Base-by-base conservation (phyloP, 116 monocot species). In the Posidonia oceanica region DNA sequence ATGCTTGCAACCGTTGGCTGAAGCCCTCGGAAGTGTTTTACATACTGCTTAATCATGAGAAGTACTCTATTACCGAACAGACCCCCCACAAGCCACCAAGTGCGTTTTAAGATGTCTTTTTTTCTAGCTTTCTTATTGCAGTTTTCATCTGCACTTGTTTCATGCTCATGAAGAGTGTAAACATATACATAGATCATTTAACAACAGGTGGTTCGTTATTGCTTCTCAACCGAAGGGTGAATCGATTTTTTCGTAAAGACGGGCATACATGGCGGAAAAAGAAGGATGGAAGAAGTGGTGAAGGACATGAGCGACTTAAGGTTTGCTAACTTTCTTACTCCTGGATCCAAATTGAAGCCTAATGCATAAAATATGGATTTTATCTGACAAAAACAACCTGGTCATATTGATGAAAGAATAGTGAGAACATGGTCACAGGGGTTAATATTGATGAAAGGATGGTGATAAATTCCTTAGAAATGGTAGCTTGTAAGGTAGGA, bases 271-370 rank as follows among this genome's bases (percentile, higher is more conserved):
- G 95, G 96, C 72, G 83, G 61, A 91, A 74, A 61, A 96, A 91
- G 75, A 96, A 73, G 72, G 88, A 88, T 74, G 96, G 96, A 4
- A 88, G 79, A 83, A 80, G 79, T 60, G 83, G 86, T 5, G 91
- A 96, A 80, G 96, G 86, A 59, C 96, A 96, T 79, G 96, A 96
- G 59, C 66, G 77, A 39, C 84, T 95, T 18, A 95, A 91, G 88
- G 91, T 95, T 73, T 48, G 61, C 29, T 22, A 20, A 48, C 48
- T 10, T 20, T 39, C 57, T 38, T 58, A 37, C n/a, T 0, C 10
- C 29, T 57, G 4, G 17, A 57, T 54, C 12, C 11, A 23, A n/a
- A 23, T 67, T 67, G 22, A 4, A n/a, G 14, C 37, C 14, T 41
- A 41, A 5, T 13, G n/a, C 37, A 40, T 58, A 58, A 58, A 58